Evolutionary conservation across 2,329 filamentous ascomycete genomes (phyloP).

Genomic region (Aspergillus sp.): DNA sequence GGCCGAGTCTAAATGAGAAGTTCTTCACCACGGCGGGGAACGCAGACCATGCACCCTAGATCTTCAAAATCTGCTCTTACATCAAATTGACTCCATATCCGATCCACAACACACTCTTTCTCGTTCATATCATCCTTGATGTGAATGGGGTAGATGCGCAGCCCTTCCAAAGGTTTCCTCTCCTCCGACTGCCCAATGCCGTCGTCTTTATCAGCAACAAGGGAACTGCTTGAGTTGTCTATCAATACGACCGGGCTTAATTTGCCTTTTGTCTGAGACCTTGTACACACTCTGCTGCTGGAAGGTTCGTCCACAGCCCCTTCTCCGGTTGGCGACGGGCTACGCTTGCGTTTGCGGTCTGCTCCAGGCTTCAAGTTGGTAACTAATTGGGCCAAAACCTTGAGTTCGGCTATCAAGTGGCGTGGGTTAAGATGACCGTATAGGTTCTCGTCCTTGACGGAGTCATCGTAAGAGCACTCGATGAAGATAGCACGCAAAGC

Average conservation of each 20-base stretch:
- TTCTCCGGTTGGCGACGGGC: not conserved
- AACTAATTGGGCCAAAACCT: slow-evolving; percentile 69
- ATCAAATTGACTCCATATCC: slow-evolving; percentile 62
- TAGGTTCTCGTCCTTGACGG: slow-evolving; percentile 71
- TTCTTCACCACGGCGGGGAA: not conserved
- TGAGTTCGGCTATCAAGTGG: slow-evolving; percentile 78
- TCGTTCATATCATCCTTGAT: slow-evolving; percentile 78
- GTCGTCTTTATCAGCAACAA: too few species aligned
- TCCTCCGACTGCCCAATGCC: not conserved
- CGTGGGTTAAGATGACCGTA: slow-evolving; percentile 87
- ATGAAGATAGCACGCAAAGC: slow-evolving; percentile 82
- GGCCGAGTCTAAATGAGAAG: not conserved
- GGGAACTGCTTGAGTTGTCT: too few species aligned
- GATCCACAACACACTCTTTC: slow-evolving; percentile 67
- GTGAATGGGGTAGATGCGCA: slow-evolving; percentile 87
- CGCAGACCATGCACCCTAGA: slow-evolving; percentile 60
- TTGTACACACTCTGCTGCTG: too few species aligned
- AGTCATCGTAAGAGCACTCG: slow-evolving; percentile 90
- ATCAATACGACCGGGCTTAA: too few species aligned
- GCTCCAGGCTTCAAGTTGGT: slow-evolving; percentile 47
- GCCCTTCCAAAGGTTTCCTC: slow-evolving; percentile 60
- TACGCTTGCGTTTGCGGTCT: slow-evolving; percentile 43
- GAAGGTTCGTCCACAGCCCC: not conserved
- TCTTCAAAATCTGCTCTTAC: too few species aligned
- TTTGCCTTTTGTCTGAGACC: too few species aligned